phyloP scores from a whole-genome alignment of 2,329 filamentous ascomycete genomes.

The Fusarium armeniacum region DNA sequence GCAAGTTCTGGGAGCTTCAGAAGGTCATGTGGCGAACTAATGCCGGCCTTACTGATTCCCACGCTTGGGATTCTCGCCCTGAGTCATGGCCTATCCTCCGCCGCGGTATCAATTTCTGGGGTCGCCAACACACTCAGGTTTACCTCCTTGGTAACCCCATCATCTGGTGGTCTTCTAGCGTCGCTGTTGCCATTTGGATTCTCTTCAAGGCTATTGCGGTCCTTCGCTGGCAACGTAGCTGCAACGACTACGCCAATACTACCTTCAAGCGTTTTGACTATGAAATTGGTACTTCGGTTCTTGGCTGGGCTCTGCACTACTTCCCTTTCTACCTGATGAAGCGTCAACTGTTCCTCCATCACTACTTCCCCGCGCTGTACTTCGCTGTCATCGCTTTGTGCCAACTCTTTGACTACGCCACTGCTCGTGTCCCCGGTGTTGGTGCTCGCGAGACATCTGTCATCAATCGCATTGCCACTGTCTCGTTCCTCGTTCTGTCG shows the following conservation, averaged over 20 bases:
- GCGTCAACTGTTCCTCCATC: conserved; percentile 96
- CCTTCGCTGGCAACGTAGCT: conserved; percentile 95
- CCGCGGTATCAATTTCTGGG: conserved; percentile 99
- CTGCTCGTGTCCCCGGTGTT: conserved; percentile 77
- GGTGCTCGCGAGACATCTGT: conserved; percentile 75
- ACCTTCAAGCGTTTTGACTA: conserved; percentile 98
- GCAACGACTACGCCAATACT: conserved; percentile 82
- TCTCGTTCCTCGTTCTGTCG: conserved; percentile 80
- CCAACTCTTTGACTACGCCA: conserved; percentile 89
- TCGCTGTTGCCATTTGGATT: conserved; percentile 81
- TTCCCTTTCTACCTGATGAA: conserved; percentile 99
- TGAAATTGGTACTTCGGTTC: conserved; percentile 88
- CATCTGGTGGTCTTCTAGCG: conserved; percentile 92
- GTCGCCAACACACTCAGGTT: conserved; percentile 91
- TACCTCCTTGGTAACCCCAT: conserved; percentile 96
- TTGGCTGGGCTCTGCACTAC: conserved; percentile 98
- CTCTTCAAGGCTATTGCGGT: conserved; percentile 89
- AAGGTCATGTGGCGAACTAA: conserved; percentile 99
- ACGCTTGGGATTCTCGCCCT: conserved; percentile 97
- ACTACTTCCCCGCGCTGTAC: conserved; percentile 97
- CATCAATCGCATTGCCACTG: conserved; percentile 80
- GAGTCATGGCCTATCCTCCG: conserved; percentile 91
- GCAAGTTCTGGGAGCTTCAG: conserved; percentile 97
- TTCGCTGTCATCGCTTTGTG: conserved; percentile 92
- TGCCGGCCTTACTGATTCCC: conserved; percentile 93